A percentile compares a stretch with the other conserved stretches of the same genome.
Conservation (phyloP, 768 basidiomycete genomes). For the Boletus rex-veris region DNA sequence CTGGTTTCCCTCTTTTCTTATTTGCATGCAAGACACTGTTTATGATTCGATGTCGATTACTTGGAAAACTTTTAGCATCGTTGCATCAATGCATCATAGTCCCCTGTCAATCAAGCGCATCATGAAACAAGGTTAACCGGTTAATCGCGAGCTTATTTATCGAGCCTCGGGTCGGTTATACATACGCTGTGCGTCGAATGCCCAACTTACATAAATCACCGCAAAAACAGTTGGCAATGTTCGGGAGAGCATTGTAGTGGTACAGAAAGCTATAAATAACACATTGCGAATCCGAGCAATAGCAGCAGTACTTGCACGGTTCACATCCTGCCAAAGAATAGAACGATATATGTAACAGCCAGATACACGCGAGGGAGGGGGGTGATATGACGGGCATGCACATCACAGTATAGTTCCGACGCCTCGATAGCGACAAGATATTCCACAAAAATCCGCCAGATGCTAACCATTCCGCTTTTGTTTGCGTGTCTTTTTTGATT, state of each 20-base stretch:
- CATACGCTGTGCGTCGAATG: neutral
- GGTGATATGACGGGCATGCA: constrained; percentile 18
- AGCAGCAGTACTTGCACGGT: constrained; percentile 12
- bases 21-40: constrained; percentile 13
- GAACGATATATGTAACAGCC: constrained; percentile 31
- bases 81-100: constrained; percentile 2
- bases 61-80: constrained; percentile 5
- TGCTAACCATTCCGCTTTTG: constrained; percentile 48
- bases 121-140: constrained; percentile 9
- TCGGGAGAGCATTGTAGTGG: constrained; percentile 26
- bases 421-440: constrained; percentile 28
- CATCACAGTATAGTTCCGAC: constrained; percentile 31
- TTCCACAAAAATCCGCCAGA: constrained; percentile 34
- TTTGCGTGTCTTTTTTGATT: constrained; percentile 54
- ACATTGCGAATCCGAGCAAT: constrained; percentile 29
- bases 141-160: constrained; percentile 13
- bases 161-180: neutral
- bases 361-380: constrained; percentile 10
- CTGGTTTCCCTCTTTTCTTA: constrained; percentile 1
- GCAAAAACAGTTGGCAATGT: constrained; percentile 15
- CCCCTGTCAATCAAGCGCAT: constrained; percentile 1
- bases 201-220: constrained; percentile 1
- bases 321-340: constrained; percentile 26
- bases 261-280: constrained; percentile 38
- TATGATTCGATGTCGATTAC: constrained; percentile 9